Percentiles rank a stretch among this genome's conserved stretches.
Conservation (phyloP, 78 protist species). For the Tieghemostelium lacteum region DNA sequence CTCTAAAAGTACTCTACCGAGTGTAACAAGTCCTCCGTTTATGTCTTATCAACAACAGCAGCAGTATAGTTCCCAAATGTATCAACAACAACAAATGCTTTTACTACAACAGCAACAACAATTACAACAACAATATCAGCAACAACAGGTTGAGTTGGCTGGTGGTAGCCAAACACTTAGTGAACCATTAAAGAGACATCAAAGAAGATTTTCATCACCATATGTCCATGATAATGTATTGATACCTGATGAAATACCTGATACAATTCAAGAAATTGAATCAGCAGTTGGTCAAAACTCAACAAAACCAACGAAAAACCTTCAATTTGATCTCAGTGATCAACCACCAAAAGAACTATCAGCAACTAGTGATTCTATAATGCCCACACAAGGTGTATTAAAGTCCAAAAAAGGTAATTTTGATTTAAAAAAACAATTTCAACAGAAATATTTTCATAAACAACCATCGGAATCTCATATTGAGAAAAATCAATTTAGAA, state of each 20-base stretch:
- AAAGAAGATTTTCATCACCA: constrained; percentile 25
- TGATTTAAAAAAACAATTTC: neutral
- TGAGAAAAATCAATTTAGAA: no score
- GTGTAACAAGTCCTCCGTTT: neutral
- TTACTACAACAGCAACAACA: neutral
- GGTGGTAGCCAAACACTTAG: neutral
- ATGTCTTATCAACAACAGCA: neutral
- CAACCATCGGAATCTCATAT: neutral
- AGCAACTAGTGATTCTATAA: no score
- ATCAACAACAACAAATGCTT: neutral
- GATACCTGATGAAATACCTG: neutral
- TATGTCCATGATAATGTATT: neutral
- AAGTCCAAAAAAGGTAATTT: neutral
- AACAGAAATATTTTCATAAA: neutral
- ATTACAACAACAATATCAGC: constrained; percentile 9
- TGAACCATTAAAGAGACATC: neutral
- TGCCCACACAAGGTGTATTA: no score
- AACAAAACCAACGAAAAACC: neutral
- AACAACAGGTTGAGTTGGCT: neutral
- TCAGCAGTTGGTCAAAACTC: neutral
- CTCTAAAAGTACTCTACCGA: neutral
- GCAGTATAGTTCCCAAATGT: neutral
- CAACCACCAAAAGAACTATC: neutral
- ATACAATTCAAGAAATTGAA: neutral
- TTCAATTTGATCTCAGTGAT: neutral